Base-by-base conservation (phyloP, 2,329 filamentous ascomycete species). In the Microsporum canis region DNA sequence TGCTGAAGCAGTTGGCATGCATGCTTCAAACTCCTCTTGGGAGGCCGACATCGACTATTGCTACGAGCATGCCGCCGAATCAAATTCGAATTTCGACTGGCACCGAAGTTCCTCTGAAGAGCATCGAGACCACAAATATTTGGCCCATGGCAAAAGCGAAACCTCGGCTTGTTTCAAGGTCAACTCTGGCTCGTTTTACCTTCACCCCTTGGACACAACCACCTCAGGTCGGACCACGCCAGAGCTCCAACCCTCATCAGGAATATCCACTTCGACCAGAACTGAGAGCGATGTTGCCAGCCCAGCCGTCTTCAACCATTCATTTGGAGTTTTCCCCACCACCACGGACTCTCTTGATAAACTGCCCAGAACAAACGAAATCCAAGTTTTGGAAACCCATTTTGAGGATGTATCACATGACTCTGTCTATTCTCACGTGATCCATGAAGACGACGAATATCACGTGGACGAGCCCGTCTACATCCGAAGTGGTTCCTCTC, bases 1-100 rank as follows among this genome's bases (percentile, higher is more conserved):
- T n/a, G 31, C 31, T 29, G 49, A 31, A 33, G 17, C 43, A 23
- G 43, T 47, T 27, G 49, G 49, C 6, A 33, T 53, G 31, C 31
- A 33, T 33, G 31, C 12, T 7, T 33, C 49, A 12, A 53, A 53
- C 27, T 33, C n/a, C 53, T 80, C 79, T 0, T 85, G 83, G 83
- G 82, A 85, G 66, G 82, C 83, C 43, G 82, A 84, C 63, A 81
- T 85, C 61, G 82, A 85, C 65, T 84, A 81, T 66, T 83, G 81
- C 66, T 85, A 85, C 65, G 80, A 84, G 63, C 79, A 83, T 67
- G 81, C 80, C 31, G 79, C 82, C 4, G 83, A 85, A 69, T 82
- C 82, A 1, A 80, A 81, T 59, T 84, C 80, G 64, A 77, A 85
- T 63, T 84, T 83, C 61, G 80, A 84, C 62, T 85, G 82, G 82